Conservation (phyloP, 495 filamentous ascomycete genomes). For the Tuber brumale region DNA sequence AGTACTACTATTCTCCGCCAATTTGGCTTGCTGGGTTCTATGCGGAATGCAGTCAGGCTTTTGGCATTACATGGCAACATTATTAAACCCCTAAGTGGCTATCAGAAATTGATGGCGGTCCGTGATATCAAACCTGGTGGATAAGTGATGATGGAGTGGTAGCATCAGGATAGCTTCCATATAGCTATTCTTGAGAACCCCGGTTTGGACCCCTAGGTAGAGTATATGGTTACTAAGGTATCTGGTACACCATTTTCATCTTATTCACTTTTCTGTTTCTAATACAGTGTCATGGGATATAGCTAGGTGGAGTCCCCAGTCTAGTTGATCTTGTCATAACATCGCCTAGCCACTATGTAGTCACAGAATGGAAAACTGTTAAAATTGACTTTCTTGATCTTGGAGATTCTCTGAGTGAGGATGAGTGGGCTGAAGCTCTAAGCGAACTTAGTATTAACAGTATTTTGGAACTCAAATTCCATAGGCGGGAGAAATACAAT, state of each 20-base stretch:
- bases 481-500: background rate
- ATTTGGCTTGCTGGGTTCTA: background rate
- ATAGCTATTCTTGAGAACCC: conserved; percentile 6
- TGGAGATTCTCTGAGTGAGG: background rate
- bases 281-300: background rate
- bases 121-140: background rate
- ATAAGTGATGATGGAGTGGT: background rate
- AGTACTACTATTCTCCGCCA: background rate
- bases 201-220: background rate
- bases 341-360: background rate
- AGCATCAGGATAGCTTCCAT: conserved; percentile 7
- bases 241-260: background rate
- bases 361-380: conserved; percentile 11
- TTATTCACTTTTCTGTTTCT: background rate
- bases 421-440: background rate
- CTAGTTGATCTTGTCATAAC: conserved; percentile 9
- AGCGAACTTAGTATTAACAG: background rate
- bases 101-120: background rate
- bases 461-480: conserved; percentile 2
- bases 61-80: background rate
- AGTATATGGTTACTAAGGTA: conserved; percentile 4
- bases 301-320: background rate
- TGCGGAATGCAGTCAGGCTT: no score
- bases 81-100: background rate
- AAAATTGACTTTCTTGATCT: conserved; percentile 4